Percentiles rank a stretch among this genome's conserved stretches.
These are phyloP conservation scores for Microsporum ferrugineum DNA, from an alignment of 2,329 filamentous ascomycete species.

Conservation along the genomic window DNA sequence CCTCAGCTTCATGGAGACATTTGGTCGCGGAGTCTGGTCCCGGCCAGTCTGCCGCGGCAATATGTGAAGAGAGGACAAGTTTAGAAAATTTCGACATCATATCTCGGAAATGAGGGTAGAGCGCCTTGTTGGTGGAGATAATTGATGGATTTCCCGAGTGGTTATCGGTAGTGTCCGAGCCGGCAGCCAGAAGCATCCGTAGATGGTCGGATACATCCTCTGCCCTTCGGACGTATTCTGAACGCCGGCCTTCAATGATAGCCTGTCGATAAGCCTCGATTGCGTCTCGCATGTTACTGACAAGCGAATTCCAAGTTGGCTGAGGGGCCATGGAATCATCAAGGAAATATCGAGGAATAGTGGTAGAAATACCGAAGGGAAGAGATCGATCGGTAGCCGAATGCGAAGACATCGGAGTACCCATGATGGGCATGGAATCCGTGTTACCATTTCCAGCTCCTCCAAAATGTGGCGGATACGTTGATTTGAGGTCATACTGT, in stretches of 20 bases:
- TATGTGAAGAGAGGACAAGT: constrained; percentile 91
- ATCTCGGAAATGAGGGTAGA: constrained; percentile 94
- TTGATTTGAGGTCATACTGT: constrained; percentile 42
- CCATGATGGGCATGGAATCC: constrained; percentile 12
- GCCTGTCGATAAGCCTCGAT: constrained; percentile 83
- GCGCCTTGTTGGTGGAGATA: constrained; percentile 91
- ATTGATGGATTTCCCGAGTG: constrained; percentile 99
- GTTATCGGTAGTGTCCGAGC: constrained; percentile 94
- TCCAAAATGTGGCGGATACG: constrained; percentile 11
- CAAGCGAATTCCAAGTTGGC: constrained; percentile 77
- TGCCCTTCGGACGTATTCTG: constrained; percentile 86
- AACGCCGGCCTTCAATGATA: constrained; percentile 69
- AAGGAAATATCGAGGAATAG: constrained; percentile 71
- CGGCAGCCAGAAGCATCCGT: constrained; percentile 82
- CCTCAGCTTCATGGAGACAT: constrained; percentile 93
- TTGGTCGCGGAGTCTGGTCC: constrained; percentile 89
- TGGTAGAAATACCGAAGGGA: constrained; percentile 34
- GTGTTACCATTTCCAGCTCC: constrained; percentile 17
- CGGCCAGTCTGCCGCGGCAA: constrained; percentile 91
- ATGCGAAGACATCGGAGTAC: constrained; percentile 26
- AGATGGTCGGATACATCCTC: constrained; percentile 97
- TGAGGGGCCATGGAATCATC: constrained; percentile 64
- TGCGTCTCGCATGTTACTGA: constrained; percentile 84
- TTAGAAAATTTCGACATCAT: constrained; percentile 99
- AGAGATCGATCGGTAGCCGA: constrained; percentile 44